A percentile compares a stretch with the other conserved stretches of the same genome.
Evolutionary conservation across 345 rosid species (phyloP).

Genomic region (Pugionium dolabratum): DNA sequence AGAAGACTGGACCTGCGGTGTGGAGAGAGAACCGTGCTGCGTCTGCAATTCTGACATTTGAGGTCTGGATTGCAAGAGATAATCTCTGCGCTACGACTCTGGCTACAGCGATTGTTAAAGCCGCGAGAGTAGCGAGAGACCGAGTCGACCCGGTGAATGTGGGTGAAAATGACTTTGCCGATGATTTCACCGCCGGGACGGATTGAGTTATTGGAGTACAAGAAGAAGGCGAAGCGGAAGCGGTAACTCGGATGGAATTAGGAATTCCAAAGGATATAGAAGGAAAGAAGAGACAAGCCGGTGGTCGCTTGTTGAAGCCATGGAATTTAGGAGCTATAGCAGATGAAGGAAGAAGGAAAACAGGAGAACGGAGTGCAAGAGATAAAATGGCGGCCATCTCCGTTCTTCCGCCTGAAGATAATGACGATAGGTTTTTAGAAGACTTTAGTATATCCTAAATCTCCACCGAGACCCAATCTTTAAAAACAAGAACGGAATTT

Average conservation of each 20-base stretch:
- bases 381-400: conserved; percentile 20
- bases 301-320: conserved; percentile 5
- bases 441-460: too few species aligned
- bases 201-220: neutral
- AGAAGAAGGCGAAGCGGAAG: conserved; percentile 9
- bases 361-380: conserved; percentile 18
- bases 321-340: conserved; percentile 12
- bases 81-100: neutral
- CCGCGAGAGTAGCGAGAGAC: conserved; percentile 30
- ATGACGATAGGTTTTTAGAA: conserved; percentile 1
- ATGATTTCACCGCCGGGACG: neutral
- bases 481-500: too few species aligned
- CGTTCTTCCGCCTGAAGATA: conserved; percentile 27
- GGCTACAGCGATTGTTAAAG: conserved; percentile 20
- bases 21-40: conserved; percentile 25
- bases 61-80: neutral
- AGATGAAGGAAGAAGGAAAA: neutral
- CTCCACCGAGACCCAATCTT: too few species aligned
- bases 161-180: neutral
- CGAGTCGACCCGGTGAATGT: conserved; percentile 27
- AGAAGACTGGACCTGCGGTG: conserved; percentile 55
- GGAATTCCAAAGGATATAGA: conserved; percentile 12
- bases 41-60: neutral
- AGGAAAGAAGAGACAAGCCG: neutral
- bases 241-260: conserved; percentile 15